These are phyloP conservation scores for Athelia sp. DNA, from an alignment of 1,284 basidiomycete genomes.

Conservation along the genomic window DNA sequence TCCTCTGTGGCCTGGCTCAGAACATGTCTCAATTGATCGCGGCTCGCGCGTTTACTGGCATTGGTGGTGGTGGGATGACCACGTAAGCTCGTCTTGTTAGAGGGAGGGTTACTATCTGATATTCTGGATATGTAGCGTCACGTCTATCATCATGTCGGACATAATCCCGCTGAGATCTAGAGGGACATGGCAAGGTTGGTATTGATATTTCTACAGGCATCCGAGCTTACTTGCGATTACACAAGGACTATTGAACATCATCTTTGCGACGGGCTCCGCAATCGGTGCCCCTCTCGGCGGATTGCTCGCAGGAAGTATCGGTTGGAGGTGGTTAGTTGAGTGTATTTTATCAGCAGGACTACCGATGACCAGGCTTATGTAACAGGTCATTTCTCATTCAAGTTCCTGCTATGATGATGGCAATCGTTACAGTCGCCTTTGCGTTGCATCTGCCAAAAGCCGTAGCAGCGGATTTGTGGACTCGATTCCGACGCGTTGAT, in stretches of 20 bases:
- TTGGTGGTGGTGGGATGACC: slow-evolving; percentile 62
- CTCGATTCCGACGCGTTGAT: slow-evolving; percentile 53
- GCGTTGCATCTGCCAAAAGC: slow-evolving; percentile 43
- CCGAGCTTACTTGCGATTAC: no score
- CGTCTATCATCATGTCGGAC: slow-evolving; percentile 60
- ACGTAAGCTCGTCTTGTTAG: slow-evolving; percentile 42
- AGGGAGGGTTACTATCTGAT: no score
- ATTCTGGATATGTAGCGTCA: slow-evolving; percentile 41
- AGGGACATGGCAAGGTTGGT: slow-evolving; percentile 58
- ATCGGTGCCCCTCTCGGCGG: slow-evolving; percentile 57
- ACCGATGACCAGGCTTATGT: neutral
- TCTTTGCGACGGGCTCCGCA: slow-evolving; percentile 50
- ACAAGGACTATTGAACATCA: slow-evolving; percentile 54
- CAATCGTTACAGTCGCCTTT: slow-evolving; percentile 46
- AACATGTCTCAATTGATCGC: slow-evolving; percentile 53
- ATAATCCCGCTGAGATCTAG: slow-evolving; percentile 52
- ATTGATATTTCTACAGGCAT: no score
- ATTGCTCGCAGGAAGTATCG: slow-evolving; percentile 51
- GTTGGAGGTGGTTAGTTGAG: slow-evolving; percentile 63
- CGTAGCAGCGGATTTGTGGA: slow-evolving; percentile 28
- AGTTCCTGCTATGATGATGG: slow-evolving; percentile 48
- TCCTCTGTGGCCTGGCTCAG: slow-evolving; percentile 48
- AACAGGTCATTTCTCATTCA: slow-evolving; percentile 56
- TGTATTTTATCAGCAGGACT: neutral
- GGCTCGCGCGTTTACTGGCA: slow-evolving; percentile 52